These are phyloP conservation scores for Phytophthora pisi DNA, from an alignment of 352 stramenopile species.

Conservation along the genomic window DNA sequence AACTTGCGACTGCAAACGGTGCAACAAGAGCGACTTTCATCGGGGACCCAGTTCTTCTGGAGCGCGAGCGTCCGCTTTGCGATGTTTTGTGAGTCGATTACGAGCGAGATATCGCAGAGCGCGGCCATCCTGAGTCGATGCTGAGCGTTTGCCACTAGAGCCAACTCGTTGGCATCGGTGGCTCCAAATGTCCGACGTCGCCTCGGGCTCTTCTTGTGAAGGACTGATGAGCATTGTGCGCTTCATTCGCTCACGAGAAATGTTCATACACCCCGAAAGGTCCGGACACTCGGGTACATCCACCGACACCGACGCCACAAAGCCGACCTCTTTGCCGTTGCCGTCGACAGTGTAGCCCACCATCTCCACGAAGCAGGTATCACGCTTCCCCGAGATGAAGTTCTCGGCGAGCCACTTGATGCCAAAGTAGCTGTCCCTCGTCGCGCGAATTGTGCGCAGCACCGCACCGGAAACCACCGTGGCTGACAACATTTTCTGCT, in stretches of 20 bases:
- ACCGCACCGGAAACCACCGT: slow-evolving; percentile 46
- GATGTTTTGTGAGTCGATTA: slow-evolving; percentile 61
- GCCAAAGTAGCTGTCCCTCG: slow-evolving; percentile 49
- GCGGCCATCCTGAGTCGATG: slow-evolving; percentile 53
- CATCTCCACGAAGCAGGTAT: slow-evolving; percentile 60
- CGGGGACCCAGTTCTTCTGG: slow-evolving; percentile 45
- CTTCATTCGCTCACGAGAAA: slow-evolving; percentile 50
- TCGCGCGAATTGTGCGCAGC: slow-evolving; percentile 36
- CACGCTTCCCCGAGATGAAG: slow-evolving; percentile 36
- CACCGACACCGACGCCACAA: slow-evolving; percentile 45
- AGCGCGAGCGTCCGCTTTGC: slow-evolving; percentile 38
- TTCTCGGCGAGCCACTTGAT: slow-evolving; percentile 56
- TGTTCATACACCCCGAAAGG: slow-evolving; percentile 31
- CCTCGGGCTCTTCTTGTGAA: slow-evolving; percentile 25
- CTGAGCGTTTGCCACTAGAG: slow-evolving; percentile 42
- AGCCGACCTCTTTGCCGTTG: slow-evolving; percentile 45
- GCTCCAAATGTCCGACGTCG: slow-evolving; percentile 50
- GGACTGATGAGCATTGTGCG: slow-evolving; percentile 51
- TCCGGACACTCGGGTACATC: slow-evolving; percentile 53
- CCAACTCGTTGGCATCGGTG: slow-evolving; percentile 41
- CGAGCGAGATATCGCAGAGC: slow-evolving; percentile 57
- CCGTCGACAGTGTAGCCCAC: slow-evolving; percentile 47
- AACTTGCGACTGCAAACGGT: slow-evolving; percentile 41
- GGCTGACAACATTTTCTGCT: slow-evolving; percentile 55
- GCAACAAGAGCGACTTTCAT: slow-evolving; percentile 32